These are phyloP conservation scores for Globisporangium paroecandrum DNA, from an alignment of 352 stramenopile genomes.

Conservation along the genomic window DNA sequence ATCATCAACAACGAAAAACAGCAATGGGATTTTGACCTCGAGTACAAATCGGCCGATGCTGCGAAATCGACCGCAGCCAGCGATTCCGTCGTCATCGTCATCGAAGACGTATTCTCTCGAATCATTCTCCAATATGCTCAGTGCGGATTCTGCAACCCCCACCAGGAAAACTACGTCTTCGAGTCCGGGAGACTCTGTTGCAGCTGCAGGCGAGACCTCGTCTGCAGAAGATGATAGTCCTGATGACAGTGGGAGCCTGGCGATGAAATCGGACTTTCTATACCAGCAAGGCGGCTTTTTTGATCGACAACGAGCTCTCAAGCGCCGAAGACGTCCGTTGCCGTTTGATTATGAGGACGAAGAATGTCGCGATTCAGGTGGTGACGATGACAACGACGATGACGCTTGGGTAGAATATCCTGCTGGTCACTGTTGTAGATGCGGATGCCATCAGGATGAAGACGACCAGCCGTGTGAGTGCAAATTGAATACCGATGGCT, in stretches of 20 bases:
- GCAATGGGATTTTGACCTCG: background rate
- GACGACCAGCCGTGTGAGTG: conserved; percentile 4
- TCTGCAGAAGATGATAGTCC: conserved; percentile 27
- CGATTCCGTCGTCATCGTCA: conserved; percentile 22
- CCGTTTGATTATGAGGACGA: conserved; percentile 51
- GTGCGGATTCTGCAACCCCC: conserved; percentile 20
- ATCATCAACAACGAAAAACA: conserved; percentile 4
- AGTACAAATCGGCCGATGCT: conserved; percentile 1
- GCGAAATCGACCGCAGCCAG: conserved; percentile 10
- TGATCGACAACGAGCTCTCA: conserved; percentile 61
- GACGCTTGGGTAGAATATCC: conserved; percentile 19
- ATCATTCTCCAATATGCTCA: conserved; percentile 57
- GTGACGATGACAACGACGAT: conserved; percentile 12
- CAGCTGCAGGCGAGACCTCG: conserved; percentile 15
- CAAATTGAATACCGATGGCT: background rate
- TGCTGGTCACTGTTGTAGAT: conserved; percentile 35
- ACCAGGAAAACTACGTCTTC: conserved; percentile 10
- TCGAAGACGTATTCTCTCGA: conserved; percentile 54
- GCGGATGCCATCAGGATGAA: conserved; percentile 26
- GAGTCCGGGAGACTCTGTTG: conserved; percentile 11
- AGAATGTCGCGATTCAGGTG: conserved; percentile 14
- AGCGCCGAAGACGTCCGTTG: conserved; percentile 51
- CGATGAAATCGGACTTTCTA: conserved; percentile 61
- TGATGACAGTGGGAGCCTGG: conserved; percentile 16
- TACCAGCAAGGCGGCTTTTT: conserved; percentile 81